Percentiles rank a stretch among this genome's conserved stretches.
Conservation (phyloP, 164 flowering plant genomes). For the Aristolochia fimbriata region DNA sequence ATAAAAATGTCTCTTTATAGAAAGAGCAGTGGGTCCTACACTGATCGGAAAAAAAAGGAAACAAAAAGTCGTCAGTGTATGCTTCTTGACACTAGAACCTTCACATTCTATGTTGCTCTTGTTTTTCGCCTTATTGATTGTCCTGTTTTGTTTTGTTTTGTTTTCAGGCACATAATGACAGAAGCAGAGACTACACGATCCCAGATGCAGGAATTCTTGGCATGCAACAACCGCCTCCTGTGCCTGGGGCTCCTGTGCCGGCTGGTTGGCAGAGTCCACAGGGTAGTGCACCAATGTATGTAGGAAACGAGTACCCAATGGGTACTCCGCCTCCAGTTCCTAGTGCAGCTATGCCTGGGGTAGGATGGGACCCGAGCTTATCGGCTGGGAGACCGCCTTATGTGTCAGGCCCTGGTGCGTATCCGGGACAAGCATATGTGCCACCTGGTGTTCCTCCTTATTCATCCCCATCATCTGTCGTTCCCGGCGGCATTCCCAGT, state of each 20-base stretch:
- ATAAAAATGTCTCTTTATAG: not conserved
- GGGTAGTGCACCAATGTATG: constrained; percentile 22
- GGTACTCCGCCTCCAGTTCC: constrained; percentile 21
- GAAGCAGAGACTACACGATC: constrained; percentile 78
- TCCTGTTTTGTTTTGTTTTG: constrained; percentile 2
- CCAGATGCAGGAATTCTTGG: constrained; percentile 37
- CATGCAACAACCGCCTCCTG: constrained; percentile 31
- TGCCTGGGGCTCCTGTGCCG: constrained; percentile 17
- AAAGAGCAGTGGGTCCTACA: constrained; percentile 17
- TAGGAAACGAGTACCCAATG: constrained; percentile 22
- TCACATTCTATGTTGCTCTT: not conserved
- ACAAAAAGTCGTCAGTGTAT: constrained; percentile 22
- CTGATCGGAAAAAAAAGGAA: constrained; percentile 11
- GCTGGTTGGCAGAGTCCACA: constrained; percentile 48
- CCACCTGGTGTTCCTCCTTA: constrained; percentile 25
- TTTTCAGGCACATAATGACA: constrained; percentile 61
- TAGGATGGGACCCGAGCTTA: constrained; percentile 45
- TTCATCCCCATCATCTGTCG: constrained; percentile 6
- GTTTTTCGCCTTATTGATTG: not conserved
- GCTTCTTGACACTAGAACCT: constrained; percentile 29
- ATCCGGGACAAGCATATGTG: constrained; percentile 37
- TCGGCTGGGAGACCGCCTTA: constrained; percentile 28
- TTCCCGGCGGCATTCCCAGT: constrained; percentile 14
- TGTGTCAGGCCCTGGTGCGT: constrained; percentile 26
- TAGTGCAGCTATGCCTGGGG: constrained; percentile 11